Evolutionary conservation across 257 asterid species (phyloP), one percentile per base, ranked within the genome.

Genomic region (Rhazya stricta): DNA sequence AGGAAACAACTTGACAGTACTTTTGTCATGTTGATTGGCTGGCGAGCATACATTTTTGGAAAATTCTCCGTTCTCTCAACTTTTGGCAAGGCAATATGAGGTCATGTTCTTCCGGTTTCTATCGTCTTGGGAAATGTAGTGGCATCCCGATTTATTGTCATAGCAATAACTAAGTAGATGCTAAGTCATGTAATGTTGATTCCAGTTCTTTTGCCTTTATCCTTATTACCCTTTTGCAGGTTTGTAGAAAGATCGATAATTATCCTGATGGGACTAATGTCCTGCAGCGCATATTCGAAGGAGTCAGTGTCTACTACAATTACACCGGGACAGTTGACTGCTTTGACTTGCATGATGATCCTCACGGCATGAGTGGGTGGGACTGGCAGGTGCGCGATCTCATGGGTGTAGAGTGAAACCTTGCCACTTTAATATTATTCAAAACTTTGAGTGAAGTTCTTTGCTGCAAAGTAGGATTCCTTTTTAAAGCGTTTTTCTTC

Each of bases 351-450:
- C 89, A 86, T 41, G 97, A 94, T 60, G 97, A 94, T 63, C 97
- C 97, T 79, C 95, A 94, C 83, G 98, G 98, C 43, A 85, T 89
- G 93, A 81, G 80, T 41, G 98, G 98, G 68, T 94, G 97, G 98
- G 83, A 90, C 72, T 94, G 98, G 98, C 98, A 94, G 96, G 98
- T 94, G 77, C 3, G 60, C 57, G 48, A 54, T 37, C 32, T 30
- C 60, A 25, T 1, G 43, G 43, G 36, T 48, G 56, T 45, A 54
- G 50, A 36, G 4, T 73, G n/a, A 34, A 62, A 73, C 9, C 57
- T 42, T 27, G 25, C 36, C 58, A 74, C 63, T 45, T 60, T n/a
- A n/a, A 5, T 9, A 15, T 42, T 18, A 12, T 36, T 37, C 11
- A 18, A 66, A 18, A 37, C 37, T 16, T 39, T 66, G 30, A 36